Evolutionary conservation across 768 basidiomycete species (phyloP), one percentile per base, ranked within the genome.

Genomic region (Pilatotrama ljubarskyi): DNA sequence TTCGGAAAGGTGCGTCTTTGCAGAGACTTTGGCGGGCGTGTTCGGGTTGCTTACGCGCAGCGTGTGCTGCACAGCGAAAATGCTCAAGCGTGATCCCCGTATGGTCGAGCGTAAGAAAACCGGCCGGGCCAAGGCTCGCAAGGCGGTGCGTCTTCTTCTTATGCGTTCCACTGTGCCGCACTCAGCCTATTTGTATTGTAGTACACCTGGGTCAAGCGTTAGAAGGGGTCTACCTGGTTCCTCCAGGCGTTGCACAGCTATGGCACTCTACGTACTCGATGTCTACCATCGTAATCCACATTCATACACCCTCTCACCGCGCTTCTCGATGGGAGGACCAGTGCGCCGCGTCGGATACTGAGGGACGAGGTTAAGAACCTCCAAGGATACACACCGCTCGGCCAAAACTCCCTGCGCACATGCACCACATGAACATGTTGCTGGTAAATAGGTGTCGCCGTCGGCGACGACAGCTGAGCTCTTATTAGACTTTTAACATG

Each of bases 71-170:
- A 15, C 47, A 97, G 95, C 91, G 59, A 89, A 93, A 78, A 77
- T 95, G 47, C 75, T 93, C 58, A 85, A 86, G 72, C 86, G 95
- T 68, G 96, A 99, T 79, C 93, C 95, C 46, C 89, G 97, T 74
- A 92, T 96, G 92, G 95, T 97, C 29, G 96, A 99, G 77, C 83
- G 96, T 68, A 99, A 99, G 79, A 99, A 99, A 83, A 92, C 96
- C 15, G 93, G 93, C 58, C 74, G 85, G 68, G 85, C 90, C 60
- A 97, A 97, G 79, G 94, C 96, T 60, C 86, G 95, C 75, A 95
- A 95, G 77, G 82, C 82, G 77, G 93, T 95, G 74, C 43, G 91
- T 85, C 14, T 56, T 58, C 32, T n/a, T 38, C 18, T 3, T 3
- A 24, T 36, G 18, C 3, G 5, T n/a, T 10, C 6, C 20, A 24